These are phyloP conservation scores for Strombidium stylifer DNA, from an alignment of 73 alveolate species.

Conservation along the genomic window DNA sequence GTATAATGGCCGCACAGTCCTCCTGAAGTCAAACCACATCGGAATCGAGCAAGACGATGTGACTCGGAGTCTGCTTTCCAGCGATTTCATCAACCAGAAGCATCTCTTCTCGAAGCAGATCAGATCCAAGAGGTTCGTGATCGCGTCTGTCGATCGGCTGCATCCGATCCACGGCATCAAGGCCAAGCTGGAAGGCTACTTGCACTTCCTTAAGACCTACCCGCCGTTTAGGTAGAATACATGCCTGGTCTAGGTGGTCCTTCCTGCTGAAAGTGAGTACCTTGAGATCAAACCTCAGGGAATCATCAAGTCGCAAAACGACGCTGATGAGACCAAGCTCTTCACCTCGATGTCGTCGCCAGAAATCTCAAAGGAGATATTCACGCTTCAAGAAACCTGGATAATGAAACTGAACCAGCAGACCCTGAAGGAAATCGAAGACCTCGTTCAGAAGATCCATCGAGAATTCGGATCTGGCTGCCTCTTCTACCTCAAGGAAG, in stretches of 20 bases:
- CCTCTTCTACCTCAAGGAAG: conserved; percentile 30
- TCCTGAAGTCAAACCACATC: conserved; percentile 76
- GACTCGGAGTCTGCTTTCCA: conserved; percentile 24
- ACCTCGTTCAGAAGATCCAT: conserved; percentile 34
- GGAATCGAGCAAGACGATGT: conserved; percentile 70
- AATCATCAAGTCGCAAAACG: background rate
- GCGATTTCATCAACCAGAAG: conserved; percentile 1
- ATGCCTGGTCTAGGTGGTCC: too few relatives aligned
- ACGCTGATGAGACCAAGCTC: background rate
- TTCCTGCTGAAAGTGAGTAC: too few relatives aligned
- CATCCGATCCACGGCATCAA: conserved; percentile 58
- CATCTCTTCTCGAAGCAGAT: background rate
- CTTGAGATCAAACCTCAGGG: background rate
- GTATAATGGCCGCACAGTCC: conserved; percentile 72
- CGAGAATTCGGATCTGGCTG: conserved; percentile 37
- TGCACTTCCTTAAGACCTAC: conserved; percentile 8
- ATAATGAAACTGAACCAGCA: too few relatives aligned
- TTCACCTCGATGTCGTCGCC: conserved; percentile 5
- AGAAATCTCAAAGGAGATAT: too few relatives aligned
- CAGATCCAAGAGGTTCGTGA: conserved; percentile 12
- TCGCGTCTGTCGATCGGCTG: conserved; percentile 53
- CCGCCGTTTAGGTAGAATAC: too few relatives aligned
- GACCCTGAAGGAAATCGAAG: conserved; percentile 14
- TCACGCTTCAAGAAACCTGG: background rate
- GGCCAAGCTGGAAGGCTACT: conserved; percentile 45